A percentile compares a stretch with the other conserved stretches of the same genome.
These are phyloP conservation scores for Hanseniaspora nectarophila DNA, from an alignment of 805 yeast species.

Conservation along the genomic window DNA sequence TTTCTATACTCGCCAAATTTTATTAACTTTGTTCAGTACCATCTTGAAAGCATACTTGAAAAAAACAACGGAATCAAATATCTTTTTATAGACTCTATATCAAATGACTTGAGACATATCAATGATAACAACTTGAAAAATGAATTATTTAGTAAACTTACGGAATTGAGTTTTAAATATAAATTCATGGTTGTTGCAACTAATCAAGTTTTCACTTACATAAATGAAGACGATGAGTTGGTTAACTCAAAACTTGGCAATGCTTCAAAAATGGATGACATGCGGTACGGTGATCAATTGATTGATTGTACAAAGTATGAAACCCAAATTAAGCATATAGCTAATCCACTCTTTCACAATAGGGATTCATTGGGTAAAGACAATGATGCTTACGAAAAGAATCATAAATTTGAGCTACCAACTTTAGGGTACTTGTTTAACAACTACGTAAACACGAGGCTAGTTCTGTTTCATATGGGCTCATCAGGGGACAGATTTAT, in stretches of 20 bases:
- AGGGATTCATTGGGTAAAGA: not conserved
- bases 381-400: not conserved
- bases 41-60: not conserved
- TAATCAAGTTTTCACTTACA: conserved; percentile 10
- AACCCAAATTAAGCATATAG: not conserved
- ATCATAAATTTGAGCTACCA: conserved; percentile 7
- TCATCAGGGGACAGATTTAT: conserved; percentile 4
- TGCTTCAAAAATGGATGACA: not conserved
- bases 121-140: conserved; percentile 9
- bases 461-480: conserved; percentile 9
- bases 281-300: not conserved
- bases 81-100: conserved; percentile 10
- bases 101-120: conserved; percentile 9
- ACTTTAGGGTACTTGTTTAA: conserved; percentile 10
- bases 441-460: conserved; percentile 7
- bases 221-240: conserved; percentile 4
- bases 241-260: not conserved
- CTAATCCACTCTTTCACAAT: conserved; percentile 7
- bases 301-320: conserved; percentile 5
- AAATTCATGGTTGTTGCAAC: conserved; percentile 6
- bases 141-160: not conserved
- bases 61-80: not conserved
- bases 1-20: conserved; percentile 3
- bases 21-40: conserved; percentile 6
- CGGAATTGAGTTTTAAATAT: conserved; percentile 9